These are phyloP conservation scores for Rhizopogon roseolus DNA, from an alignment of 768 basidiomycete genomes.

Conservation along the genomic window DNA sequence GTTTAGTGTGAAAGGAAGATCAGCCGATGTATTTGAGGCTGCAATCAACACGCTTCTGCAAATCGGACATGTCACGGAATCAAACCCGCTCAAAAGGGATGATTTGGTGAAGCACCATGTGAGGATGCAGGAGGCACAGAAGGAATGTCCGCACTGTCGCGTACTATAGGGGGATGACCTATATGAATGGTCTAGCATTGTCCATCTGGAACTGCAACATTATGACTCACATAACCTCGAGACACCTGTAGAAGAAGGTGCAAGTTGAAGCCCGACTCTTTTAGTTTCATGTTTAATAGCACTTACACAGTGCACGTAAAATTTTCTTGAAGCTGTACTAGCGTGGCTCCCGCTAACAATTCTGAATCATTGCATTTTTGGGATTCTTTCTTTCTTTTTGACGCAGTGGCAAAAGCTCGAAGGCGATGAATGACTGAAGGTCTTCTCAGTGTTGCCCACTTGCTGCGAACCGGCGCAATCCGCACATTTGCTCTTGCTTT, in stretches of 20 bases:
- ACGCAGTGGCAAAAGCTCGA: no score
- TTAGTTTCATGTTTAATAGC: neutral
- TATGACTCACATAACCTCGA: slow-evolving; percentile 46
- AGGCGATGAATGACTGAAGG: no score
- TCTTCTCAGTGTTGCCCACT: no score
- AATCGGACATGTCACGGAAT: slow-evolving; percentile 59
- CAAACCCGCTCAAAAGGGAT: no score
- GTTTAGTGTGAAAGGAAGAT: slow-evolving; percentile 60
- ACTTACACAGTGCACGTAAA: slow-evolving; percentile 63
- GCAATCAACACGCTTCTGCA: slow-evolving; percentile 52
- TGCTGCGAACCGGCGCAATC: no score
- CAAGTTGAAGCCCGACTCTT: slow-evolving; percentile 8
- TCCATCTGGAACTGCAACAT: no score
- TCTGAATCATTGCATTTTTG: no score
- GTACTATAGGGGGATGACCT: slow-evolving; percentile 54
- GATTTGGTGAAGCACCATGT: slow-evolving; percentile 62
- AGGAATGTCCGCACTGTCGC: slow-evolving; percentile 59
- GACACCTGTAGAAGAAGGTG: slow-evolving; percentile 35
- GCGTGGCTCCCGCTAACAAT: slow-evolving; percentile 16
- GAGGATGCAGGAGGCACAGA: slow-evolving; percentile 61
- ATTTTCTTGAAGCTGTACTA: slow-evolving; percentile 54
- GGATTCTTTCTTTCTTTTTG: no score
- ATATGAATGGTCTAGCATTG: neutral
- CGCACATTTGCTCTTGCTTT: no score
- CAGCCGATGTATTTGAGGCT: slow-evolving; percentile 39